Conservation (phyloP, 768 basidiomycete genomes). For the Leccinum imitatum region DNA sequence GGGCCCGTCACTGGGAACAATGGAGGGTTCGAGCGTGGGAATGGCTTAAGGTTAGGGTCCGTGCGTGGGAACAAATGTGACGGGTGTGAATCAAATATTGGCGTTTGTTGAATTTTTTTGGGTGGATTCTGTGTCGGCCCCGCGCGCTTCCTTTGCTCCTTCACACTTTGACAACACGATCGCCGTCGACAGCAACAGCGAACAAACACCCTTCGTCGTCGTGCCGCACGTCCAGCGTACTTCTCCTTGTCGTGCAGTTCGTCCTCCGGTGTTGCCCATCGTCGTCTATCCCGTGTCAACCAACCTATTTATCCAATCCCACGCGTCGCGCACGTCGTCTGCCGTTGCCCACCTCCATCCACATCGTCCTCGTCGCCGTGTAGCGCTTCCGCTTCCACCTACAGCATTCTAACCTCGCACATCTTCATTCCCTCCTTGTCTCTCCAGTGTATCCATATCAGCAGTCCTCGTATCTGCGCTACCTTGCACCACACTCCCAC, state of each 20-base stretch:
- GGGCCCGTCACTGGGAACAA: constrained; percentile 16
- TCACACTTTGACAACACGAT: constrained; percentile 46
- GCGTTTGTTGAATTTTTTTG: constrained; percentile 40
- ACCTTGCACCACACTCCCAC: constrained; percentile 31
- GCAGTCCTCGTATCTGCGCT: constrained; percentile 36
- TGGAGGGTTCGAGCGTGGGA: constrained; percentile 32
- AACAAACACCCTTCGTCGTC: constrained; percentile 41
- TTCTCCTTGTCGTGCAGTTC: constrained; percentile 19
- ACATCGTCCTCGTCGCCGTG: constrained; percentile 28
- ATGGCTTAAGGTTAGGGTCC: constrained; percentile 41
- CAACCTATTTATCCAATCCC: constrained; percentile 39
- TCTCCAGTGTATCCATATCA: constrained; percentile 46
- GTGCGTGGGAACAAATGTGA: constrained; percentile 42
- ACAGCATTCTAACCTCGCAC: constrained; percentile 30
- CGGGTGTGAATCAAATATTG: constrained; percentile 39
- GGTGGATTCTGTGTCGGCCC: constrained; percentile 43
- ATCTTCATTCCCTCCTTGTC: constrained; percentile 26
- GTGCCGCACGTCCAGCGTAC: constrained; percentile 33
- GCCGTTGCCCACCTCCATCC: constrained; percentile 17
- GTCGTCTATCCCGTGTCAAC: constrained; percentile 22
- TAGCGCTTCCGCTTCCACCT: constrained; percentile 28
- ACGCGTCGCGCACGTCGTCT: constrained; percentile 50
- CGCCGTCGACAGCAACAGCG: constrained; percentile 49
- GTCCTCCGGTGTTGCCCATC: constrained; percentile 25
- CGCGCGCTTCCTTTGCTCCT: constrained; percentile 45